A percentile compares a stretch with the other conserved stretches of the same genome.
These are phyloP conservation scores for Rhododendron ovatum DNA, from an alignment of 148 eudicot genomes.

Conservation along the genomic window DNA sequence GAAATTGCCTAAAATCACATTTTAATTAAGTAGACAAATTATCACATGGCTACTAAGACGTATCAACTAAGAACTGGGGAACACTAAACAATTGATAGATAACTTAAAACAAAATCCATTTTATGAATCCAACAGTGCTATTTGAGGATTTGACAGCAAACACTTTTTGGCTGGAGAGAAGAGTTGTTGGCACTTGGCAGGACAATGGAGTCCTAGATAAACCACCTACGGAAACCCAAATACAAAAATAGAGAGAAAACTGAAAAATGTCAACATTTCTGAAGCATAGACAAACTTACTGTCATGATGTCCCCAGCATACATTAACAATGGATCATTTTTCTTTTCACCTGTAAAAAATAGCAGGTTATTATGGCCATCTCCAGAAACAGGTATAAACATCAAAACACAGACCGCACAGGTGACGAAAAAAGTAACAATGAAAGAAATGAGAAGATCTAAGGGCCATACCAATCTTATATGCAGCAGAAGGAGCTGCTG, in stretches of 20 bases:
- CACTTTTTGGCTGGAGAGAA: neutral
- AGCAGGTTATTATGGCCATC: conserved; percentile 15
- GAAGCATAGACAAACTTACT: conserved; percentile 37
- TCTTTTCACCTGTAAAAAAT: conserved; percentile 75
- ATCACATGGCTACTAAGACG: neutral
- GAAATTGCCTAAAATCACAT: neutral
- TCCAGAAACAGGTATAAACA: neutral
- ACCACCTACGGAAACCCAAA: neutral
- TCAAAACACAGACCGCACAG: neutral
- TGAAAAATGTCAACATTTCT: neutral
- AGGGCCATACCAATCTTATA: conserved; percentile 74
- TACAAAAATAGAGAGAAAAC: neutral
- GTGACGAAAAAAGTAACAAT: neutral
- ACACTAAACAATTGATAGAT: neutral
- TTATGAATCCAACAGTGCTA: neutral
- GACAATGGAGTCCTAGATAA: neutral
- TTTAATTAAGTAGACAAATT: neutral
- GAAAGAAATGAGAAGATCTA: neutral
- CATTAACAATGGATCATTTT: conserved; percentile 94
- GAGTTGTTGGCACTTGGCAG: neutral
- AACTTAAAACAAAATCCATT: neutral
- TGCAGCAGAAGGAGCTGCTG: conserved; percentile 95
- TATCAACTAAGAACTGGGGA: neutral
- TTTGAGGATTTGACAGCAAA: neutral
- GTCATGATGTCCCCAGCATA: conserved; percentile 99